phyloP scores from a whole-genome alignment of 495 filamentous ascomycete genomes.

The Platismatia glauca region DNA sequence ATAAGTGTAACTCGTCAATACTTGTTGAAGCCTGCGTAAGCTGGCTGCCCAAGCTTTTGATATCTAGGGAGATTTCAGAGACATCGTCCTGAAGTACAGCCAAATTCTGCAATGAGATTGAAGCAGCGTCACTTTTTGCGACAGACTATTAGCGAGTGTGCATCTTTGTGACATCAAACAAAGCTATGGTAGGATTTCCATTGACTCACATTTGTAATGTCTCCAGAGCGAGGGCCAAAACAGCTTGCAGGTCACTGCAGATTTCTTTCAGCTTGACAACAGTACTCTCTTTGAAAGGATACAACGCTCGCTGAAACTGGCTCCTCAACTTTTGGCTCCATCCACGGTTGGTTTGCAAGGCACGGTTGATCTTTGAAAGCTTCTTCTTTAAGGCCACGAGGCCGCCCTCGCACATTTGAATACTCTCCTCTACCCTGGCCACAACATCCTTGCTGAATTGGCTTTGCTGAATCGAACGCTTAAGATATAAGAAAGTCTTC shows the following conservation, averaged over 20 bases:
- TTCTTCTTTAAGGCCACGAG: constrained; percentile 11
- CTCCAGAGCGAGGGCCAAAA: constrained; percentile 13
- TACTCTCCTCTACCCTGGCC: constrained; percentile 9
- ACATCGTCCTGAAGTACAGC: background rate
- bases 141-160: background rate
- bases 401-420: constrained; percentile 9
- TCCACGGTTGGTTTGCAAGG: background rate
- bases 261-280: constrained; percentile 14
- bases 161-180: background rate
- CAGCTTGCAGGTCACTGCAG: constrained; percentile 11
- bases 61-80: background rate
- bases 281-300: constrained; percentile 19
- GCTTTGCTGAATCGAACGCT: background rate
- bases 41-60: background rate
- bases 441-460: constrained; percentile 12
- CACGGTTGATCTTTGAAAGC: constrained; percentile 17
- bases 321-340: background rate
- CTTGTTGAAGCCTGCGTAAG: background rate
- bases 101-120: background rate
- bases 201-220: constrained; percentile 13
- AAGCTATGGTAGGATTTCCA: background rate
- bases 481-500: constrained; percentile 15
- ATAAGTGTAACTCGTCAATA: background rate
- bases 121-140: background rate
- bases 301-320: constrained; percentile 10